Percentiles rank a stretch among this genome's conserved stretches.
These are phyloP conservation scores for Elasticomyces elasticus DNA, from an alignment of 495 filamentous ascomycete species.

Conservation along the genomic window DNA sequence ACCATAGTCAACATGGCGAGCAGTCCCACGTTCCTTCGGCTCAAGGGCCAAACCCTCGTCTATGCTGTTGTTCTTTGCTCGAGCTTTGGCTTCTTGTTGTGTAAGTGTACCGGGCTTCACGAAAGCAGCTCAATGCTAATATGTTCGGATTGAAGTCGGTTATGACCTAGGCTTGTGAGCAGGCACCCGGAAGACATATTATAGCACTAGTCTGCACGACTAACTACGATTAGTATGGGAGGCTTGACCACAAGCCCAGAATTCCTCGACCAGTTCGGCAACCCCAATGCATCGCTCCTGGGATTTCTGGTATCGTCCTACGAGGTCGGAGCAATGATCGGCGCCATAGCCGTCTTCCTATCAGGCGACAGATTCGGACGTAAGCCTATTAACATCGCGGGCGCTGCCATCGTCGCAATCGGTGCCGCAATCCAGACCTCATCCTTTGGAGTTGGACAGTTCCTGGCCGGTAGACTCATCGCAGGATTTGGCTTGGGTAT, in stretches of 20 bases:
- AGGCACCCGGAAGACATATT: too few relatives aligned
- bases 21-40: constrained; percentile 6
- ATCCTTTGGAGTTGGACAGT: constrained; percentile 15
- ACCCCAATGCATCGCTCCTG: constrained; percentile 18
- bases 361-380: constrained; percentile 16
- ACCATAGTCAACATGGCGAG: neutral
- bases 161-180: constrained; percentile 18
- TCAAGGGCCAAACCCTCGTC: constrained; percentile 16
- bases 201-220: too few relatives aligned
- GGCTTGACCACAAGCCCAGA: constrained; percentile 18
- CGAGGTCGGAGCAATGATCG: constrained; percentile 19
- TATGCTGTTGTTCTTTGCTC: constrained; percentile 12
- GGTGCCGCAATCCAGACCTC: constrained; percentile 12
- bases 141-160: constrained; percentile 5
- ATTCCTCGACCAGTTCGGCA: constrained; percentile 18
- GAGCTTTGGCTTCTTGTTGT: constrained; percentile 12
- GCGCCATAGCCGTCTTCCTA: constrained; percentile 11
- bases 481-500: constrained; percentile 19
- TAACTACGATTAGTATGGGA: constrained; percentile 7
- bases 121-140: neutral
- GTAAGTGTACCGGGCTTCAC: neutral
- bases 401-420: constrained; percentile 14
- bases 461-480: constrained; percentile 18
- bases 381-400: constrained; percentile 15
- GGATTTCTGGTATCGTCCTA: constrained; percentile 19